Evolutionary conservation across 1,284 basidiomycete species (phyloP).

Genomic region (Porogramme epimiltina): DNA sequence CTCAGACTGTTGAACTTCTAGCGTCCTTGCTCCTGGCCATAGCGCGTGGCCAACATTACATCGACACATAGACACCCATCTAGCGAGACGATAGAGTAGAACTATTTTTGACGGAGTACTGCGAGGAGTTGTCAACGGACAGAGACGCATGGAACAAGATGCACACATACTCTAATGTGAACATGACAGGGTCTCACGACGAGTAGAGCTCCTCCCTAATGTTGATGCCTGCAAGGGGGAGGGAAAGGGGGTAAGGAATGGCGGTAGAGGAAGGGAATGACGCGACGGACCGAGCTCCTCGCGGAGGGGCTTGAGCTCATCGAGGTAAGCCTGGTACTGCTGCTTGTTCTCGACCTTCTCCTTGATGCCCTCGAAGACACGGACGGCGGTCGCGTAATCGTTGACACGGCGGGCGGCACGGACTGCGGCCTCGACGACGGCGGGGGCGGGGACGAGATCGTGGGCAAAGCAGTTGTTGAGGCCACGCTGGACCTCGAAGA

Average conservation of each 20-base stretch:
- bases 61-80: constrained; percentile 3
- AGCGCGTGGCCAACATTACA: not conserved
- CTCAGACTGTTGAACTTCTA: no score
- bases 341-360: constrained; percentile 95
- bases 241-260: not conserved
- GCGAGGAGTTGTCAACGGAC: not conserved
- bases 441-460: constrained; percentile 92
- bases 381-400: constrained; percentile 95
- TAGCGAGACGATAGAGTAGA: constrained; percentile 10
- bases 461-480: constrained; percentile 99
- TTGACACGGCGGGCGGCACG: constrained; percentile 90
- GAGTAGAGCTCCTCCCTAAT: constrained; percentile 34
- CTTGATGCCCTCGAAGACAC: constrained; percentile 91
- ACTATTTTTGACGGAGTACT: constrained; percentile 16
- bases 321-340: constrained; percentile 90
- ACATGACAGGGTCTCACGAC: constrained; percentile 21
- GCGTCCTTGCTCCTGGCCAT: no score
- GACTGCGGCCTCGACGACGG: constrained; percentile 90
- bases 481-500: constrained; percentile 97
- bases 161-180: constrained; percentile 19
- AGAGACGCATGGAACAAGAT: not conserved
- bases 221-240: constrained; percentile 27
- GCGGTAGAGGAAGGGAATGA: not conserved
- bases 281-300: constrained; percentile 78
- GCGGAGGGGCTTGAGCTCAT: constrained; percentile 82